Percentiles rank a stretch among this genome's conserved stretches.
phyloP scores from a whole-genome alignment of 805 yeast genomes.

The Saccharomycodes ludwigii region DNA sequence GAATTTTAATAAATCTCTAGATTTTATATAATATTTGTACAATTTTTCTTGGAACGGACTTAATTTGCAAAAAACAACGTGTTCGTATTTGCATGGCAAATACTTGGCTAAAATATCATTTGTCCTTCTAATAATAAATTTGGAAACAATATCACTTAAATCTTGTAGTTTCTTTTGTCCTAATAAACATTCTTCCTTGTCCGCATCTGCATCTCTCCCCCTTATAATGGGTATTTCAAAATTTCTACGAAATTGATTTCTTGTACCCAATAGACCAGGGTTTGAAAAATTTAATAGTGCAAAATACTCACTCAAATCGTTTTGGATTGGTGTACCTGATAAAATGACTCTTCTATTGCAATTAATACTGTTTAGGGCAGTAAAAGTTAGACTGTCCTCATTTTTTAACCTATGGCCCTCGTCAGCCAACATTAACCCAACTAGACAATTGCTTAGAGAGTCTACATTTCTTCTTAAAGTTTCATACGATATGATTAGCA shows the following conservation, averaged over 20 bases:
- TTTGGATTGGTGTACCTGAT: slow-evolving; percentile 95
- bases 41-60: slow-evolving; percentile 64
- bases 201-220: slow-evolving; percentile 84
- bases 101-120: slow-evolving; percentile 91
- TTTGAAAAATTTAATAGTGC: slow-evolving; percentile 85
- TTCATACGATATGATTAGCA: slow-evolving; percentile 86
- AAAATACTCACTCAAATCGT: slow-evolving; percentile 87
- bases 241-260: slow-evolving; percentile 71
- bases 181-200: slow-evolving; percentile 56
- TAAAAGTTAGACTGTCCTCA: slow-evolving; percentile 86
- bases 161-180: slow-evolving; percentile 64
- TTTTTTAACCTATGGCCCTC: slow-evolving; percentile 78
- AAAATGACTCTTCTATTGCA: slow-evolving; percentile 83
- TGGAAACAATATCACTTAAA: slow-evolving; percentile 65
- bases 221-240: slow-evolving; percentile 69
- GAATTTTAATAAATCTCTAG: slow-evolving; percentile 62
- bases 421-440: slow-evolving; percentile 78
- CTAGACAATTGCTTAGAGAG: slow-evolving; percentile 58
- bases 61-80: slow-evolving; percentile 83
- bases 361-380: slow-evolving; percentile 69
- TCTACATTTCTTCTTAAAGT: slow-evolving; percentile 80
- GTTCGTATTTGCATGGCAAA: slow-evolving; percentile 91
- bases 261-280: slow-evolving; percentile 82
- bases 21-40: slow-evolving; percentile 62
- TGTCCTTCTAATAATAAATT: slow-evolving; percentile 87